Evolutionary conservation across 2,329 filamentous ascomycete species (phyloP), one percentile per base, ranked within the genome.

Genomic region (Cladosporium sp.): DNA sequence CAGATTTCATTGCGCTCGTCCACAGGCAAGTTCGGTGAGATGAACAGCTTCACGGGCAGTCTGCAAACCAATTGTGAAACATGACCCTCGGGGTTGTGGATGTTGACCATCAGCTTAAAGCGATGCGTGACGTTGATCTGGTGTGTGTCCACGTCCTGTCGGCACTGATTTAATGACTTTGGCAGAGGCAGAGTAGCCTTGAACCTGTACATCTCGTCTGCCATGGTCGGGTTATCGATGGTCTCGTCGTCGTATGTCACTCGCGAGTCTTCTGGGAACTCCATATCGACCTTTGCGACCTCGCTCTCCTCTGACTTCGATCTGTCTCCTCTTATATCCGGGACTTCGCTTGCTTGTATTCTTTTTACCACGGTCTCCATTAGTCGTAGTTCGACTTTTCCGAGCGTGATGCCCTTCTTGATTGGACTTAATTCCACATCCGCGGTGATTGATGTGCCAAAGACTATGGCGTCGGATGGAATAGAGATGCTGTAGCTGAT

Each of bases 11-110:
- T 94, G 60, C 93, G 84, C 53, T 96, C 91, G 66, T 94, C 90
- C 36, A 97, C 83, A 0, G 91, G 88, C 66, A 96, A 85, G 68
- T 94, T 94, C 0, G 94, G 93, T 4, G 94, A 99, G 64, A 97
- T 97, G 75, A 96, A 97, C 37, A 99, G 87, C 56, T 91, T 91
- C 15, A 97, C 83, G 1, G 94, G 92, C 32, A 97, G 83, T 40
- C 91, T 94, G 47, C 93, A 93, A 53, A 93, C 88, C 53, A 97
- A 83, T 81, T 97, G 93, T 57, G 92, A 97, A 56, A 92, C 82
- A 70, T 97, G 94, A 0, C 92, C 93, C 70, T 99, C 94, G 0
- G 94, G 93, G 66, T 99, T 97, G 73, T 91, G 88, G 37, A 99
- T 82, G 47, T 93, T 90, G 60, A 97, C 87, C 50, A 90, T 91